Percentiles rank a stretch among this genome's conserved stretches.
Evolutionary conservation across 2,329 filamentous ascomycete genomes (phyloP).

Genomic region (Penicillium hordei): DNA sequence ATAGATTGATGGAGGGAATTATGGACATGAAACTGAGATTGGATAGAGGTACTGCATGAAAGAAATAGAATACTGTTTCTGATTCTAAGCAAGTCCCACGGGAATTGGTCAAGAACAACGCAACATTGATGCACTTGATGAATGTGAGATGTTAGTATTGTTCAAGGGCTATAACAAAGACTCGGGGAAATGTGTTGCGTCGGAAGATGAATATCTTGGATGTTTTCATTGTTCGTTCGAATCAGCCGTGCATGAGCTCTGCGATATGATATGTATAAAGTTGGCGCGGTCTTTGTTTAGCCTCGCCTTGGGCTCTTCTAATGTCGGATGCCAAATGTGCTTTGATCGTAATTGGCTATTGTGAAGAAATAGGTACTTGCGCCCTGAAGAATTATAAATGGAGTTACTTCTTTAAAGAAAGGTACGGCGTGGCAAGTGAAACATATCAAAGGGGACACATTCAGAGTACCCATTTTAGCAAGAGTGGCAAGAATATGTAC

Average conservation of each 20-base stretch:
- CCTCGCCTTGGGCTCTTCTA: not conserved
- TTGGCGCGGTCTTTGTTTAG: not conserved
- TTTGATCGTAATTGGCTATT: not conserved
- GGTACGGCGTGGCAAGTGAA: not conserved
- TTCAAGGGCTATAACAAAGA: conserved; percentile 5
- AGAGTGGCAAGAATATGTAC: not conserved
- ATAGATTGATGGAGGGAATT: not conserved
- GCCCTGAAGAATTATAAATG: not conserved
- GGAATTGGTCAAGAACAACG: not conserved
- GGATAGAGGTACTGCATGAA: not conserved
- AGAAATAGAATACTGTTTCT: not conserved
- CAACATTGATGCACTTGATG: not conserved
- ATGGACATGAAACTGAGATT: not conserved
- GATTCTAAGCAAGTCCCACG: not conserved
- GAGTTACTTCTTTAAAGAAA: not conserved
- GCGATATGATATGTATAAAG: not conserved
- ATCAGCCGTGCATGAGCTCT: not conserved
- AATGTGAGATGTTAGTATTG: conserved; percentile 4
- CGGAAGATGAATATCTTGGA: not conserved
- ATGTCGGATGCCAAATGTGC: not conserved
- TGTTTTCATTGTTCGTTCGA: conserved; percentile 1
- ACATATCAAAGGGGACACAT: not conserved
- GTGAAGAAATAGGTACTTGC: not conserved
- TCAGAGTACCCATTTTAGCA: not conserved
- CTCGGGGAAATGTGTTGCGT: not conserved